phyloP scores from a whole-genome alignment of 306 rosid species.

The Macrotyloma uniflorum region DNA sequence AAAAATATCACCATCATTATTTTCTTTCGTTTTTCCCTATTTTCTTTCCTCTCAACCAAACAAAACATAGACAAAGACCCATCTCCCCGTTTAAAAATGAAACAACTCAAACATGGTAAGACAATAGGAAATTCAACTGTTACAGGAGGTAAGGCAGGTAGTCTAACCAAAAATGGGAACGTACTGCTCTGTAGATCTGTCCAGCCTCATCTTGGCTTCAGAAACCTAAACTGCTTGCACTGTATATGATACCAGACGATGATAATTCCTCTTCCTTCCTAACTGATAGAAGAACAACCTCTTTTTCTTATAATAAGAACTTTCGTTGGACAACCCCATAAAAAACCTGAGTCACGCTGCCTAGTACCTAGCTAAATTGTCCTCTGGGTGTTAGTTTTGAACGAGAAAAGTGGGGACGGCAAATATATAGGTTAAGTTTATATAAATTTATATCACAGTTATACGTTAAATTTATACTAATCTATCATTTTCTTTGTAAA shows the following conservation, averaged over 20 bases:
- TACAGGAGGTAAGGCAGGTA: neutral
- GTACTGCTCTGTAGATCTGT: neutral
- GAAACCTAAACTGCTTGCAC: constrained; percentile 10
- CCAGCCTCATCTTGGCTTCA: constrained; percentile 2
- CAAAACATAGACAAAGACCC: neutral
- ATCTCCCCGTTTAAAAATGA: neutral
- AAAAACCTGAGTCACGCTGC: neutral
- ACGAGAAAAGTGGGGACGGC: neutral
- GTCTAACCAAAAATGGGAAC: constrained; percentile 14
- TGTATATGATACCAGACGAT: neutral
- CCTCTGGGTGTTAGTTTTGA: neutral
- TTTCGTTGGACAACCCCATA: neutral
- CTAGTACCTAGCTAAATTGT: constrained; percentile 1
- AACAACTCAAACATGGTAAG: neutral
- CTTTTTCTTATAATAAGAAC: neutral
- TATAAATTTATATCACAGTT: neutral
- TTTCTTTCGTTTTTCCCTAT: too few relatives aligned
- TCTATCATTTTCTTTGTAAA: neutral
- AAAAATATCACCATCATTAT: neutral
- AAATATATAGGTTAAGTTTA: neutral
- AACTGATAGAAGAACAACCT: neutral
- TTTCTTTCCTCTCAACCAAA: neutral
- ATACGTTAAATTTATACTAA: neutral
- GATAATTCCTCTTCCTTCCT: constrained; percentile 1
- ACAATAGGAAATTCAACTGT: neutral